Evolutionary conservation across 2,329 filamentous ascomycete genomes (phyloP).

Genomic region (Bipolaris victoriae): DNA sequence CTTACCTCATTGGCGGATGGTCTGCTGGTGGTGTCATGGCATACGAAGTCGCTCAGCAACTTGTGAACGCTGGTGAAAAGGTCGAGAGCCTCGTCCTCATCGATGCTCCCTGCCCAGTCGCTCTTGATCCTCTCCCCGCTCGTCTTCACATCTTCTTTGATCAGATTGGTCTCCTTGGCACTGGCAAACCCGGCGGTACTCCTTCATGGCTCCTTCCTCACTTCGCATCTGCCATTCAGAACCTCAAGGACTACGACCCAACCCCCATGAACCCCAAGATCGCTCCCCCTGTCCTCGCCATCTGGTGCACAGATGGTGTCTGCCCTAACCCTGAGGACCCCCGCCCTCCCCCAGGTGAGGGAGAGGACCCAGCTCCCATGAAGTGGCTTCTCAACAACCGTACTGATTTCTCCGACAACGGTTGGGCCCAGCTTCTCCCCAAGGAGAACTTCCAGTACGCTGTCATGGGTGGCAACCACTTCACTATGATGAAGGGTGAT

Average conservation of each 20-base stretch:
- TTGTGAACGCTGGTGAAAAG: constrained; percentile 56
- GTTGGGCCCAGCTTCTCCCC: constrained; percentile 71
- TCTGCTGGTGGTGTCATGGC: constrained; percentile 63
- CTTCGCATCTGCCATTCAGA: constrained; percentile 71
- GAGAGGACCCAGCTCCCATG: constrained; percentile 61
- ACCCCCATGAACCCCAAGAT: constrained; percentile 65
- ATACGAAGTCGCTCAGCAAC: constrained; percentile 58
- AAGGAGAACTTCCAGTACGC: constrained; percentile 66
- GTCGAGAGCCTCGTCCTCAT: constrained; percentile 60
- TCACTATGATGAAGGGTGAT: constrained; percentile 75
- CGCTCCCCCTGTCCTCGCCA: constrained; percentile 66
- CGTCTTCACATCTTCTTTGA: constrained; percentile 75
- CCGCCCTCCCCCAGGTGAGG: constrained; percentile 66
- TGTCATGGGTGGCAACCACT: constrained; percentile 76
- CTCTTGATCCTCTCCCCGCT: constrained; percentile 57
- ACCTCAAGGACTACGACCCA: constrained; percentile 72
- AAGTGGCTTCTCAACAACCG: constrained; percentile 75
- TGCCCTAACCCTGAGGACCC: constrained; percentile 71
- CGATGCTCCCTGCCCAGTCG: constrained; percentile 60
- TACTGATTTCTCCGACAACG: constrained; percentile 72
- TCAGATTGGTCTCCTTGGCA: constrained; percentile 72
- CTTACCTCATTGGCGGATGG: constrained; percentile 62
- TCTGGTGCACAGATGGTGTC: constrained; percentile 77
- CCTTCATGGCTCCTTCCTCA: constrained; percentile 77
- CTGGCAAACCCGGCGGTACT: constrained; percentile 63